These are phyloP conservation scores for Aureobasidium sp. DNA, from an alignment of 2,329 filamentous ascomycete species.

Conservation along the genomic window DNA sequence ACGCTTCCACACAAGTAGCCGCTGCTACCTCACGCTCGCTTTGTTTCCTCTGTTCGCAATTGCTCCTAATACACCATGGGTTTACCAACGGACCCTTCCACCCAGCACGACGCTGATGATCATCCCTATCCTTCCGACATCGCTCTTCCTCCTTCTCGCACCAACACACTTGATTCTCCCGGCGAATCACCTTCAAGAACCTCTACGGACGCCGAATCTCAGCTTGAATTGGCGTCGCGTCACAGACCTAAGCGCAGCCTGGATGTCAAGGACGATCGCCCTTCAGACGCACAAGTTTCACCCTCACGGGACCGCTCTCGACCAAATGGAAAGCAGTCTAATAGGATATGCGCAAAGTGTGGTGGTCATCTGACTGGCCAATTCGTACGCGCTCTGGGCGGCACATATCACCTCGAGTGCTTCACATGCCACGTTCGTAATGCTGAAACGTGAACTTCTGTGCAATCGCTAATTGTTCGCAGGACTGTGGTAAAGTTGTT, in stretches of 20 bases:
- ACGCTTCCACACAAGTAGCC: neutral
- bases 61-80: constrained; percentile 1
- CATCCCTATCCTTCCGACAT: constrained; percentile 6
- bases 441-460: constrained; percentile 16
- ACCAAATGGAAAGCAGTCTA: constrained; percentile 20
- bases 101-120: constrained; percentile 7
- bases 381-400: constrained; percentile 87
- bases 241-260: neutral
- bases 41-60: constrained; percentile 1
- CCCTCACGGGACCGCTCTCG: constrained; percentile 10
- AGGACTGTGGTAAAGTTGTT: constrained; percentile 97
- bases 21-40: constrained; percentile 8
- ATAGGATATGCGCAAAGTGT: constrained; percentile 66
- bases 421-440: constrained; percentile 85
- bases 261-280: constrained; percentile 1
- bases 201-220: neutral
- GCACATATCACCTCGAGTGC: constrained; percentile 94
- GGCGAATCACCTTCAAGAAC: neutral
- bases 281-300: neutral
- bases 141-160: constrained; percentile 6
- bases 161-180: constrained; percentile 1
- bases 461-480: constrained; percentile 18
- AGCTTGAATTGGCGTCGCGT: constrained; percentile 1
- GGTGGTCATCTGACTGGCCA: constrained; percentile 81
- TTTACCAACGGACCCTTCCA: constrained; percentile 1